Base-by-base conservation (phyloP, 257 asterid species). In the Solanum pinnatisectum region DNA sequence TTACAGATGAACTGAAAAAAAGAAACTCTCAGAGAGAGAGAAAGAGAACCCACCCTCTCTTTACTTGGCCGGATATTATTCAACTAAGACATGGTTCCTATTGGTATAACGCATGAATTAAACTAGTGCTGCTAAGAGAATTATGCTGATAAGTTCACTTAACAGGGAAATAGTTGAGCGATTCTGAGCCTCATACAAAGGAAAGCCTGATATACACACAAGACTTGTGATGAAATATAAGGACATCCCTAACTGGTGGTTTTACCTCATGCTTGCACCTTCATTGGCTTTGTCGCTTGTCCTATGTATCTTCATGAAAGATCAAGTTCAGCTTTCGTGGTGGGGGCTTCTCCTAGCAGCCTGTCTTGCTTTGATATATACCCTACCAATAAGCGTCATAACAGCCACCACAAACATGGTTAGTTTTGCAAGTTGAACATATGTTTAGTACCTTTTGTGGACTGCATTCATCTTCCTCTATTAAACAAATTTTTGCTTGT, bases 321-420 rank as follows among this genome's bases (percentile, higher is more conserved):
- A 92, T 35, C 89, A 96, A 52, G 93, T 96, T 71, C 99, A 96
- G 85, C 32, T 95, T 56, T 98, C 99, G 6, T 94, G 98, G 98
- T 96, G 99, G 99, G 98, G 95, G 6, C 94, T 96, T 10, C 14
- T 96, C 12, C 74, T 94, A 4, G 88, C 98, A 1, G 89, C 91
- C 0, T 90, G 37, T 6, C 56, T 95, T 3, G 95, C 98, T 1
- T 52, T 94, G 8, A 0, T 91, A 25, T 96, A 94, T 44, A 96
- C 98, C 10, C 94, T 96, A 70, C 99, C 99, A 0, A 90, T 94
- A 35, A 92, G 95, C 91, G 86, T 96, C 83, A 96, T 93, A 49
- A 90, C 98, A 3, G 98, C 99, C 71, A 96, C 98, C 11, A 96
- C 99, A 2, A 96, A 95, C 88, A 95, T 91, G 95, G 98, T 94